Evolutionary conservation across 208 protist species (phyloP).

Genomic region (Acanthamoeba polyphaga): DNA sequence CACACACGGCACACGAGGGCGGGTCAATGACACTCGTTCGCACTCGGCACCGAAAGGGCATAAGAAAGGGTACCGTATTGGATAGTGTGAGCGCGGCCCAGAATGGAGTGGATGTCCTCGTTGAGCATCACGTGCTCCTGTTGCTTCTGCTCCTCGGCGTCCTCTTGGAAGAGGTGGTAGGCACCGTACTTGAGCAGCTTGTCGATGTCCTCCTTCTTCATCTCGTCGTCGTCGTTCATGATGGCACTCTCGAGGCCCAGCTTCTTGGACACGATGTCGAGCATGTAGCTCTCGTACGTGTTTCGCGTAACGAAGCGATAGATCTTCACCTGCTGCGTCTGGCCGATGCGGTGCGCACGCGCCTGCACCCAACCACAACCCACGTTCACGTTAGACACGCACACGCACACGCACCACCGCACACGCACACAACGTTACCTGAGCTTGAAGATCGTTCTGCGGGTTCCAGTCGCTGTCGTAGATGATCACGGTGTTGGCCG

Average conservation of each 20-base stretch:
- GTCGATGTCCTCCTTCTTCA: slow-evolving; percentile 76
- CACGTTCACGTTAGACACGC: slow-evolving; percentile 78
- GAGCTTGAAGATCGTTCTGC: slow-evolving; percentile 84
- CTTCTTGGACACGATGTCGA: slow-evolving; percentile 92
- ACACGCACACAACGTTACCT: slow-evolving; percentile 71
- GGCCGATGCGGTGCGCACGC: slow-evolving; percentile 90
- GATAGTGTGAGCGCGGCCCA: slow-evolving; percentile 20
- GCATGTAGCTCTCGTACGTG: slow-evolving; percentile 93
- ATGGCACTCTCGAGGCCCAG: slow-evolving; percentile 90
- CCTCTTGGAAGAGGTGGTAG: slow-evolving; percentile 76
- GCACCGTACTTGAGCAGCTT: slow-evolving; percentile 54
- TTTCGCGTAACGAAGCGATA: slow-evolving; percentile 88
- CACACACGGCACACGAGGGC: not conserved
- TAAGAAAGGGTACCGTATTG: not conserved
- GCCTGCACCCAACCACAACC: slow-evolving; percentile 84
- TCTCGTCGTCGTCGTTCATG: slow-evolving; percentile 61
- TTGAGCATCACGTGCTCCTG: slow-evolving; percentile 59
- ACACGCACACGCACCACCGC: slow-evolving; percentile 86
- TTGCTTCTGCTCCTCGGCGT: not conserved
- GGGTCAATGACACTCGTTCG: no score
- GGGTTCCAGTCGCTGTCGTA: slow-evolving; percentile 92
- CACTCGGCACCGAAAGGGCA: not conserved
- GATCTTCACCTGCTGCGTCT: slow-evolving; percentile 88
- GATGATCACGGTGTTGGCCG: slow-evolving; percentile 92
- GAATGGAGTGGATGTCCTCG: slow-evolving; percentile 59